Evolutionary conservation across 306 rosid genomes (phyloP).

Genomic region (Quercus engelmannii): DNA sequence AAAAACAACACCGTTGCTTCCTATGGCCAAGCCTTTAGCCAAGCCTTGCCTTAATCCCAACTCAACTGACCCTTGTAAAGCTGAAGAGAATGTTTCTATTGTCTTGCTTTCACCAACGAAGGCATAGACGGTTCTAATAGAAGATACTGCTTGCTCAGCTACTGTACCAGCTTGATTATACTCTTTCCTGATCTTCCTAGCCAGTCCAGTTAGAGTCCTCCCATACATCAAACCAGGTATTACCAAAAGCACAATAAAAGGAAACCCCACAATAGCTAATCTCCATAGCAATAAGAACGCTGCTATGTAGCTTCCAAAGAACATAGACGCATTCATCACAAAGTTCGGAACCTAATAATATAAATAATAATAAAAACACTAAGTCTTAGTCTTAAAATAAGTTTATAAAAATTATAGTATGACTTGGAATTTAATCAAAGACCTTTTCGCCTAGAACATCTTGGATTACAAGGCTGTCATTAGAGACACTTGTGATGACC

Average conservation of each 20-base stretch:
- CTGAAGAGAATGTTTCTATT: constrained; percentile 55
- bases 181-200: constrained; percentile 65
- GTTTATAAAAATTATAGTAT: neutral
- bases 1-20: constrained; percentile 80
- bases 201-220: constrained; percentile 62
- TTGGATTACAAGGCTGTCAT: constrained; percentile 78
- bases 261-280: constrained; percentile 74
- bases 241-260: constrained; percentile 63
- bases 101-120: constrained; percentile 79
- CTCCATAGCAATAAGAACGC: constrained; percentile 72
- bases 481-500: constrained; percentile 81
- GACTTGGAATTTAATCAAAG: neutral
- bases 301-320: constrained; percentile 67
- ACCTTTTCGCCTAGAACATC: constrained; percentile 91
- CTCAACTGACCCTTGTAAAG: constrained; percentile 60
- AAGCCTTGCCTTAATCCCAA: constrained; percentile 82
- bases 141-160: constrained; percentile 85
- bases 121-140: constrained; percentile 81
- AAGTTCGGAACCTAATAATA: constrained; percentile 68
- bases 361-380: neutral
- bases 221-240: constrained; percentile 87
- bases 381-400: neutral
- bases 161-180: constrained; percentile 64
- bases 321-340: constrained; percentile 57
- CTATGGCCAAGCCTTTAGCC: constrained; percentile 88